These are phyloP conservation scores for Monosporascus ibericus DNA, from an alignment of 2,329 filamentous ascomycete species.

Conservation along the genomic window DNA sequence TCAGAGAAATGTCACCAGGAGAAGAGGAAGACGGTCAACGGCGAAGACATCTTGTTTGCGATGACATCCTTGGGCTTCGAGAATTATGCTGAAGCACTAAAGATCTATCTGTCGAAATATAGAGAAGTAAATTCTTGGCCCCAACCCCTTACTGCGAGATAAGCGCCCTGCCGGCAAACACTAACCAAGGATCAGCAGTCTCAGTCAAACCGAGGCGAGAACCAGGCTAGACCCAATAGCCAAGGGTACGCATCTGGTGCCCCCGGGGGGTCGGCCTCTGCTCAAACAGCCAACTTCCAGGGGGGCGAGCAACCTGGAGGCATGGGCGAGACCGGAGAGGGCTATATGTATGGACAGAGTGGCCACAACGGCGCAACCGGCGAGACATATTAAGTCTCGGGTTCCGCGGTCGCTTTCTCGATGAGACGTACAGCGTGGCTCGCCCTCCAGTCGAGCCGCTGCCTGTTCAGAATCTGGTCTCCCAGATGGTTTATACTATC, in stretches of 20 bases:
- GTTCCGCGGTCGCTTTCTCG: conserved; percentile 8
- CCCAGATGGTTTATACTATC: conserved; percentile 16
- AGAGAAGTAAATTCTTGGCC: conserved; percentile 68
- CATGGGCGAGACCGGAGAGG: conserved; percentile 36
- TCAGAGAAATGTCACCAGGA: conserved; percentile 99
- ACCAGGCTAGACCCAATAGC: conserved; percentile 44
- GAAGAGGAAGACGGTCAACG: conserved; percentile 98
- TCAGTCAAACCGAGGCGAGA: conserved; percentile 66
- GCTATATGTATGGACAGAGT: conserved; percentile 49
- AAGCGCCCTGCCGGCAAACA: conserved; percentile 6
- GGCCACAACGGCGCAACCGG: conserved; percentile 54
- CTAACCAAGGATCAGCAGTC: conserved; percentile 54
- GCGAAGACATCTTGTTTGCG: conserved; percentile 95
- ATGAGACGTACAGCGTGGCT: conserved; percentile 1
- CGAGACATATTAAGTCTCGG: conserved; percentile 42
- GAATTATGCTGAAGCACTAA: conserved; percentile 95
- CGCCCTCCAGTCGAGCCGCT: conserved; percentile 1
- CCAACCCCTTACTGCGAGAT: conserved; percentile 2
- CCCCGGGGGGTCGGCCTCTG: conserved; percentile 31
- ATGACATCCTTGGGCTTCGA: conserved; percentile 99
- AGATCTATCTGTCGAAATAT: conserved; percentile 97
- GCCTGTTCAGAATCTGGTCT: conserved; percentile 7
- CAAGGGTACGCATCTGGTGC: conserved; percentile 43
- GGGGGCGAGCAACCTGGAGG: conserved; percentile 37
- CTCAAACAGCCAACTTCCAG: conserved; percentile 27